Evolutionary conservation across 495 filamentous ascomycete genomes (phyloP).

Genomic region (Trichocladium antarcticum): DNA sequence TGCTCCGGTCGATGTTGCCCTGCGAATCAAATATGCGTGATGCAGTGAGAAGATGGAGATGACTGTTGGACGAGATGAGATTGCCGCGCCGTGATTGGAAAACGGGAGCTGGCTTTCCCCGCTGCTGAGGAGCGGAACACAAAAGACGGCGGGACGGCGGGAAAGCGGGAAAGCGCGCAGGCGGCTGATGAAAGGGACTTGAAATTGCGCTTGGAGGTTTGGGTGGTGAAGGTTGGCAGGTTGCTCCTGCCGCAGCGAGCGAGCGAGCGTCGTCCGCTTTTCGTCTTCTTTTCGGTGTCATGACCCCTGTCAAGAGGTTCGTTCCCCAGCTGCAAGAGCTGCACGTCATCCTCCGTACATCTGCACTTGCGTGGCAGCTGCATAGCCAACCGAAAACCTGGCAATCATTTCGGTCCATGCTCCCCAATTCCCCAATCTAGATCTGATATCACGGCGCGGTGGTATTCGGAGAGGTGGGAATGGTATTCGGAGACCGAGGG

Average conservation of each 20-base stretch:
- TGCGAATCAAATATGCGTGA: neutral
- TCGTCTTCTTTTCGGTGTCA: conserved; percentile 1
- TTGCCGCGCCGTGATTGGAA: neutral
- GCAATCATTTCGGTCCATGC: neutral
- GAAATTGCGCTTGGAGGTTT: neutral
- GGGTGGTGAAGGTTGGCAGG: no score
- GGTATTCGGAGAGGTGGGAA: no score
- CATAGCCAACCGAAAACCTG: conserved; percentile 11
- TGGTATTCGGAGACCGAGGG: neutral
- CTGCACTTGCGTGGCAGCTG: conserved; percentile 13
- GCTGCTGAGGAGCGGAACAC: conserved; percentile 5
- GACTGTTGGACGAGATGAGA: neutral
- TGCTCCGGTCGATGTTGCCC: neutral
- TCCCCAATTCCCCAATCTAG: neutral
- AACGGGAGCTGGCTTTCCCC: neutral
- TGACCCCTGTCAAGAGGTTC: conserved; percentile 4
- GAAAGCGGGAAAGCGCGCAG: neutral
- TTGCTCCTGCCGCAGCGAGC: neutral
- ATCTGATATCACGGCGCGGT: no score
- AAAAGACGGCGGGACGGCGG: neutral
- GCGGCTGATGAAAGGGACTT: neutral
- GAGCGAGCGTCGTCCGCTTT: no score
- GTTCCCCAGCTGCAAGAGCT: neutral
- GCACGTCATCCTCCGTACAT: conserved; percentile 8
- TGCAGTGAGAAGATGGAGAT: neutral